phyloP scores from a whole-genome alignment of 2,329 filamentous ascomycete species.

The Colletotrichum sp. region DNA sequence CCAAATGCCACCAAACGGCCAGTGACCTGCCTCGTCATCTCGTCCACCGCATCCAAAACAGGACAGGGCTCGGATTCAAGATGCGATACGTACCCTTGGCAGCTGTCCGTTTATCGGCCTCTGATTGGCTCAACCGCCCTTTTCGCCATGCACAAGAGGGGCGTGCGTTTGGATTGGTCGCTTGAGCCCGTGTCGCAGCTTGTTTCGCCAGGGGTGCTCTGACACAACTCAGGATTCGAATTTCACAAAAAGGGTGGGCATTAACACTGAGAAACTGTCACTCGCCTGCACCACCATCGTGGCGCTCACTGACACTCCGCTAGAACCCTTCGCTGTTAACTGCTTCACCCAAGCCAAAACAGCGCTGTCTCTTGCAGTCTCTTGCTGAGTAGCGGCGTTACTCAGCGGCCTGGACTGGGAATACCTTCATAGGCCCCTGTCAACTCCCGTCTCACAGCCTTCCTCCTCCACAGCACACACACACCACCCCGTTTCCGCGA shows the following conservation, averaged over 20 bases:
- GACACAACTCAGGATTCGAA: conserved; percentile 34
- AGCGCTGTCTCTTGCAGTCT: background rate
- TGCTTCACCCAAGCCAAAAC: background rate
- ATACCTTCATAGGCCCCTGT: background rate
- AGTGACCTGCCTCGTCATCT: background rate
- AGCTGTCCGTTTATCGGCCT: background rate
- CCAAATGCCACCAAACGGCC: background rate
- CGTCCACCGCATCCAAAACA: background rate
- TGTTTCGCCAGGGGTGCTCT: conserved; percentile 44
- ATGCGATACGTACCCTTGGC: conserved; percentile 4
- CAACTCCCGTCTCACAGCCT: background rate
- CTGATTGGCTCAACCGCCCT: conserved; percentile 10
- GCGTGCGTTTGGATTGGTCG: conserved; percentile 11
- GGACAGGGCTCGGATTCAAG: conserved; percentile 2
- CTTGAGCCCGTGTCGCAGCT: conserved; percentile 33
- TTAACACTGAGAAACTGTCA: background rate
- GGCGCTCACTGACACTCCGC: background rate
- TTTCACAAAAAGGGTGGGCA: background rate
- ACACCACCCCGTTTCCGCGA: background rate
- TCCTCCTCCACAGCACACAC: background rate
- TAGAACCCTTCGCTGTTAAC: background rate
- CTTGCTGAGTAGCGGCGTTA: background rate
- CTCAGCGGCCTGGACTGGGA: background rate
- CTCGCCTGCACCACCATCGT: background rate
- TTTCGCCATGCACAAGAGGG: conserved; percentile 8